These are phyloP conservation scores for Sporothrix dimorphospora DNA, from an alignment of 2,329 filamentous ascomycete species.

Conservation along the genomic window DNA sequence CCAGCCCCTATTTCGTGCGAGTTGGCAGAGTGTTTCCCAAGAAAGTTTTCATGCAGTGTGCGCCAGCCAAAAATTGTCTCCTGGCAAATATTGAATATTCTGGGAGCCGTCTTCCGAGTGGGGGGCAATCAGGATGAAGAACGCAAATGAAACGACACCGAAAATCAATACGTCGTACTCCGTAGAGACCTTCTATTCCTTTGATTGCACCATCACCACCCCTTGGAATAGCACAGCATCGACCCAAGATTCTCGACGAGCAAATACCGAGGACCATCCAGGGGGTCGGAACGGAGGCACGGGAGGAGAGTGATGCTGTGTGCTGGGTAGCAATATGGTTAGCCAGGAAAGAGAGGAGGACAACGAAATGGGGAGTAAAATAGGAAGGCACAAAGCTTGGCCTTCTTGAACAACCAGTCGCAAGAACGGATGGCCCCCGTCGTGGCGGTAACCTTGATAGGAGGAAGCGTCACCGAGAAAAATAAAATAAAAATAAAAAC, in stretches of 20 bases:
- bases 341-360: background rate
- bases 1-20: background rate
- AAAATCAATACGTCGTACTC: background rate
- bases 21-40: background rate
- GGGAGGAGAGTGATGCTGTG: background rate
- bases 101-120: background rate
- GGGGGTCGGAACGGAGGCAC: background rate
- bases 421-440: background rate
- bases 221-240: background rate
- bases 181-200: background rate
- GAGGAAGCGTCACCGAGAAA: background rate
- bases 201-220: background rate
- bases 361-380: background rate
- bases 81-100: background rate
- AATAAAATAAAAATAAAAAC: background rate
- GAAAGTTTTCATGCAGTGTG: background rate
- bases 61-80: background rate
- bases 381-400: conserved; percentile 4
- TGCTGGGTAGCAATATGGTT: background rate
- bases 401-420: background rate
- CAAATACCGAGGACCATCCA: conserved; percentile 4
- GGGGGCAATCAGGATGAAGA: background rate
- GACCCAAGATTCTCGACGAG: background rate
- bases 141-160: background rate
- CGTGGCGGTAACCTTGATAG: background rate